Base-by-base conservation (phyloP, 2,329 filamentous ascomycete species). In the Geosmithia flava region DNA sequence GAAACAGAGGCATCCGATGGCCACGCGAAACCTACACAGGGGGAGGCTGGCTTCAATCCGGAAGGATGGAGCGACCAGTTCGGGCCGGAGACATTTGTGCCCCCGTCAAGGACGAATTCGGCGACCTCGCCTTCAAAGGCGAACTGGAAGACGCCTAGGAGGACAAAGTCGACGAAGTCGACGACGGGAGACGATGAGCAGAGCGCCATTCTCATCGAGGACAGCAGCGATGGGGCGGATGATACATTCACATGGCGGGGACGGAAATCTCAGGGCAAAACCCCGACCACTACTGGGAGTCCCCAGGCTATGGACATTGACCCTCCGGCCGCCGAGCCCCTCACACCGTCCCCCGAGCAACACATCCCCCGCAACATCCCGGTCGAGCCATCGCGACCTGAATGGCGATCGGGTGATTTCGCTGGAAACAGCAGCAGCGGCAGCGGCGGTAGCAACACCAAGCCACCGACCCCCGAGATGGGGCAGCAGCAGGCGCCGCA, bases 231-330 rank as follows among this genome's bases (percentile, higher is more conserved):
- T 40, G 68, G 69, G 6, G 70, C 70, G 42, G 68, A 37, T 11
- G 33, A 37, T 7, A 55, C 52, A 5, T 56, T 60, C 7, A 52
- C 64, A 40, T 61, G 64, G 63, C 51, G 58, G 40, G 62, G 63
- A 43, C 58, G 64, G 48, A 64, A 65, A 45, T 52, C 58, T 6
- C 58, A 62, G 37, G 50, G 33, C 33, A 37, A 37, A 16, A 55
- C 13, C 58, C n/a, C 59, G 3, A 49, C 52, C 6, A 52, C 54
- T 19, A 59, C 60, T 11, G 68, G 68, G 37, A 78, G 73, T 52
- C 74, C 77, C 2, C 76, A 73, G 49, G 76, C 78, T 15, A 83
- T 83, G 80, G 80, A 83, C 53, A 81, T 83, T 46, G 80, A 83
- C 55, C 70, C 74, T 4, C 75, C 77, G 37, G 53, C 50, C 56